Evolutionary conservation across 2,329 filamentous ascomycete species (phyloP), one percentile per base, ranked within the genome.

Genomic region (Penicillium sp.): DNA sequence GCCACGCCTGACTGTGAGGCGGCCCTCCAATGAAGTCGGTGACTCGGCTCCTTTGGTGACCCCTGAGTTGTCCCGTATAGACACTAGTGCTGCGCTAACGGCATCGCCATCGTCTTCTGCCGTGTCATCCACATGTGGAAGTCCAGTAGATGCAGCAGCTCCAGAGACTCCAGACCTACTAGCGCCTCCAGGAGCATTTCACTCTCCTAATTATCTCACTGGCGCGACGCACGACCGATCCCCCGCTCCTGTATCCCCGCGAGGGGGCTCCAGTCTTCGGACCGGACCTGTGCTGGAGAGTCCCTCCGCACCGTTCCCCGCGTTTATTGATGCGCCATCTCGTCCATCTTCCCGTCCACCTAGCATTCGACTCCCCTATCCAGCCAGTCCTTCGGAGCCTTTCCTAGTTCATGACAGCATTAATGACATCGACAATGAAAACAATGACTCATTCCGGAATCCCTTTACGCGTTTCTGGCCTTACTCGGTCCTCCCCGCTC

Each of bases 381-480:
- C 62, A 39, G 73, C 44, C 73, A 80, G 60, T 57, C 77, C 48
- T 62, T 66, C 69, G 10, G 69, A 73, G 48, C 56, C 54, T 24
- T 48, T 73, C 7, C 60, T 71, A 3, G 53, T 70, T 14, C 66
- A 70, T 44, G 68, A 72, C 44, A 55, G 63, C 53, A 56, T 79
- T 41, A 56, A 56, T 47, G 50, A 53, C 62, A 66, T 72, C 53
- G 54, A 78, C 68, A 51, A 82, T 74, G 64, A 83, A 76, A 57
- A 62, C 14, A 56, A 63, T 14, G 56, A 61, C 48, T 72, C 75
- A 21, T 57, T 61, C 33, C 63, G 71, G 39, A 76, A 73, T 52
- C 73, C 74, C 6, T 79, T 90, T 21, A 61, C 48, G 43, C 81
- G 74, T 46, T 96, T 91, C 89, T 97, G 93, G 92, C 92, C 92